Evolutionary conservation across 306 rosid genomes (phyloP).

Genomic region (Ammopiptanthus mongolicus): DNA sequence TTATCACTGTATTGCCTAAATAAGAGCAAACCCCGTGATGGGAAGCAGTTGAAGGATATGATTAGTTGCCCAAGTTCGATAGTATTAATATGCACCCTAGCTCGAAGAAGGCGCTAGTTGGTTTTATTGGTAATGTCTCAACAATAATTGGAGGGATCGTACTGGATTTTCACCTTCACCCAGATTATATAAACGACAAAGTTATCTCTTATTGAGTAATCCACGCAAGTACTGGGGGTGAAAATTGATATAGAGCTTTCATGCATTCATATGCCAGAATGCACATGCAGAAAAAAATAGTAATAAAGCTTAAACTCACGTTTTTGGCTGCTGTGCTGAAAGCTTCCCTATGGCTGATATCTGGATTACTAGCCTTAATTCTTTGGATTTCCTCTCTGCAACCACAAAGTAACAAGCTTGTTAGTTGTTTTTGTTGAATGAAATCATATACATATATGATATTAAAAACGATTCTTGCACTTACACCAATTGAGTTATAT

Average conservation of each 20-base stretch:
- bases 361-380: conserved; percentile 93
- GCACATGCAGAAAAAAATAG: not conserved
- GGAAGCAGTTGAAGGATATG: not conserved
- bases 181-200: conserved; percentile 15
- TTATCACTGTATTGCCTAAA: not conserved
- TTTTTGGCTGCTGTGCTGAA: conserved; percentile 97
- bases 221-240: conserved; percentile 13
- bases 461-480: no score
- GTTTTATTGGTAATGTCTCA: conserved; percentile 3
- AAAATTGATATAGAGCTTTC: not conserved
- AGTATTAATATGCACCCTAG: conserved; percentile 2
- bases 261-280: conserved; percentile 6
- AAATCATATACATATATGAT: not conserved
- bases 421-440: not conserved
- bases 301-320: conserved; percentile 48
- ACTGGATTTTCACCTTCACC: not conserved
- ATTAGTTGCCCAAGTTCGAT: not conserved
- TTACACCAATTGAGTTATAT: no score
- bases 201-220: conserved; percentile 7
- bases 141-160: conserved; percentile 9
- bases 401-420: not conserved
- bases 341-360: conserved; percentile 96
- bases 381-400: conserved; percentile 97
- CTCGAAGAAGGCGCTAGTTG: not conserved
- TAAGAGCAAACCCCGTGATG: not conserved